phyloP scores from a whole-genome alignment of 177 flowering plant genomes.

The Vitis hybrid region DNA sequence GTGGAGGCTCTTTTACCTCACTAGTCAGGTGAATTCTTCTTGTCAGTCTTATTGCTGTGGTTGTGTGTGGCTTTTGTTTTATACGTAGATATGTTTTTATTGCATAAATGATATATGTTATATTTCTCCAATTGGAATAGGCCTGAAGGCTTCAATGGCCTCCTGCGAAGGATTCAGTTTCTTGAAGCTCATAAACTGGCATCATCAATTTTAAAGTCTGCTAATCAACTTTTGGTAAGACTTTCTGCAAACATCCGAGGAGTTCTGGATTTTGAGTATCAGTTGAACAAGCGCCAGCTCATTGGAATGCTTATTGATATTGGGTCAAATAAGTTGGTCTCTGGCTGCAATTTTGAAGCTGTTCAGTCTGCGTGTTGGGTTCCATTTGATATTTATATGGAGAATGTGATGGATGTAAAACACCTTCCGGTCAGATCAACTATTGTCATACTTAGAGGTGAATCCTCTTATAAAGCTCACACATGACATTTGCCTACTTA shows the following conservation, averaged over 20 bases:
- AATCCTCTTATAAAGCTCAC: not conserved
- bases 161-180: conserved; percentile 53
- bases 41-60: no score
- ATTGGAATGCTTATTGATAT: conserved; percentile 44
- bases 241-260: conserved; percentile 43
- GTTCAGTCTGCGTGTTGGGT: conserved; percentile 61
- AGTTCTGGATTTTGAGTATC: conserved; percentile 38
- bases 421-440: conserved; percentile 54
- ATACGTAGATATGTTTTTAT: not conserved
- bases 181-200: conserved; percentile 40
- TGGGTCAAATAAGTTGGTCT: conserved; percentile 33
- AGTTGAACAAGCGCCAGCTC: conserved; percentile 46
- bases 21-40: no score
- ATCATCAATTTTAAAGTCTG: conserved; percentile 35
- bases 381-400: conserved; percentile 66
- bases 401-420: conserved; percentile 66
- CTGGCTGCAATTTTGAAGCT: conserved; percentile 35
- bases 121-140: conserved; percentile 24
- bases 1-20: no score
- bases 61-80: no score
- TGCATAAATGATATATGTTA: not conserved
- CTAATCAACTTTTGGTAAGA: conserved; percentile 32
- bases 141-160: conserved; percentile 58
- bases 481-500: not conserved
- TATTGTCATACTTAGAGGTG: conserved; percentile 57